Base-by-base conservation (phyloP, 495 filamentous ascomycete species). In the Parachaetomium inaequale region DNA sequence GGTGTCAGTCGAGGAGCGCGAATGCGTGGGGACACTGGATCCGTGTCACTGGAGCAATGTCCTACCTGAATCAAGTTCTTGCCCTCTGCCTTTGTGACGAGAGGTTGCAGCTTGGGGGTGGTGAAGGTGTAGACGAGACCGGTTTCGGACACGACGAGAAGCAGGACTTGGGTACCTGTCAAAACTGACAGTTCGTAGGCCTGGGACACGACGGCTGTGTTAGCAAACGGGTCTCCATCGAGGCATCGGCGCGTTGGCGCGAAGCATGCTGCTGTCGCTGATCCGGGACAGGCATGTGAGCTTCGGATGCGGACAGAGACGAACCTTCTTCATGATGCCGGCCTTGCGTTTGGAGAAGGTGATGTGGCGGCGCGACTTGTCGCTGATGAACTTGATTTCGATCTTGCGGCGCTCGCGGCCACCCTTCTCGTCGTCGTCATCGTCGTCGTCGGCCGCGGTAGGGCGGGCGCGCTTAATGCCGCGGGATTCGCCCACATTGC, bases 291-390 rank as follows among this genome's bases (percentile, higher is more conserved):
- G 15, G n/a, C 15, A 60, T 21, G 55, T 34, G 40, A 53, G 55
- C 61, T 46, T 53, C 29, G 46, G 50, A 36, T 26, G 55, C 46
- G 43, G 55, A 46, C 55, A 55, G 17, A 36, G 55, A 82, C 85
- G 64, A 75, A 97, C 94, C 93, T 99, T 99, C 85, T 99, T 99
- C 94, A 99, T 99, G 79, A 99, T 99, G 70, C 94, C 94, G 61
- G 94, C 94, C 84, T 99, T 99, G 76, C 94, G 92, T 88, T 99
- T 99, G 66, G 95, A 98, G 78, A 99, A 99, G 65, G 94, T 99
- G 76, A 99, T 99, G 82, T 99, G 94, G 59, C 94, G 90, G 81
- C 94, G 92, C 80, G 94, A 98, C 83, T 99, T 99, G 80, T 99
- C 94, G 77, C 93, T 92, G 74, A 99, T 99, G 79, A 99, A 99